These are phyloP conservation scores for Leavenworthia alabamica DNA, from an alignment of 345 rosid species.

Conservation along the genomic window DNA sequence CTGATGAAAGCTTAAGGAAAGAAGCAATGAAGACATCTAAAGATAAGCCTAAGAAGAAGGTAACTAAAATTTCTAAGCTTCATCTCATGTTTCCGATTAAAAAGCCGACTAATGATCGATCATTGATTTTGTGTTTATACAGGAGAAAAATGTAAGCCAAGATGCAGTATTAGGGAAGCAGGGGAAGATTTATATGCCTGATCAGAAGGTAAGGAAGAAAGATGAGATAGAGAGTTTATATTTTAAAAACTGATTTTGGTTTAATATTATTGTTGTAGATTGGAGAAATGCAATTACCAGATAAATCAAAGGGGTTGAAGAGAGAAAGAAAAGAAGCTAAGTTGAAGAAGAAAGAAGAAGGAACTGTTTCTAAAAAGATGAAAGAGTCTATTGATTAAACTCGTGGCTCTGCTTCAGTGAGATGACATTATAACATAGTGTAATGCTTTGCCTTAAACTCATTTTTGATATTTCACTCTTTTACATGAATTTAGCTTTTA, in stretches of 20 bases:
- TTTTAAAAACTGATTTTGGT: constrained; percentile 15
- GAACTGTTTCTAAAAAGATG: constrained; percentile 49
- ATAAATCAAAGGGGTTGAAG: constrained; percentile 84
- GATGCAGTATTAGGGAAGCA: constrained; percentile 56
- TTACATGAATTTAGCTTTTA: too few species aligned
- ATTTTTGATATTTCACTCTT: too few species aligned
- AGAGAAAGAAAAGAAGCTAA: constrained; percentile 88
- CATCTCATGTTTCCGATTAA: not conserved
- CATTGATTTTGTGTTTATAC: constrained; percentile 14
- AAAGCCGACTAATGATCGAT: too few species aligned
- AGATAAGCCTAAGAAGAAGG: constrained; percentile 90
- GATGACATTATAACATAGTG: too few species aligned
- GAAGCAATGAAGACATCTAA: constrained; percentile 74
- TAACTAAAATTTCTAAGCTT: not conserved
- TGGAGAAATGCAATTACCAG: constrained; percentile 45
- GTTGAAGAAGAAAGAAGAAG: constrained; percentile 33
- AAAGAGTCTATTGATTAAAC: constrained; percentile 40
- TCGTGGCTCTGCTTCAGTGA: not conserved
- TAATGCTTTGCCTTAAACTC: too few species aligned
- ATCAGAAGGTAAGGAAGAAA: constrained; percentile 62
- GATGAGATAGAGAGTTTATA: too few species aligned
- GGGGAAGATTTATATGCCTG: constrained; percentile 83
- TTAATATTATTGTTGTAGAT: constrained; percentile 34
- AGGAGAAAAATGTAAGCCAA: constrained; percentile 68
- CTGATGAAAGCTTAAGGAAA: constrained; percentile 68